Base-by-base conservation (phyloP, 495 filamentous ascomycete genomes). In the Daldinia childiae region DNA sequence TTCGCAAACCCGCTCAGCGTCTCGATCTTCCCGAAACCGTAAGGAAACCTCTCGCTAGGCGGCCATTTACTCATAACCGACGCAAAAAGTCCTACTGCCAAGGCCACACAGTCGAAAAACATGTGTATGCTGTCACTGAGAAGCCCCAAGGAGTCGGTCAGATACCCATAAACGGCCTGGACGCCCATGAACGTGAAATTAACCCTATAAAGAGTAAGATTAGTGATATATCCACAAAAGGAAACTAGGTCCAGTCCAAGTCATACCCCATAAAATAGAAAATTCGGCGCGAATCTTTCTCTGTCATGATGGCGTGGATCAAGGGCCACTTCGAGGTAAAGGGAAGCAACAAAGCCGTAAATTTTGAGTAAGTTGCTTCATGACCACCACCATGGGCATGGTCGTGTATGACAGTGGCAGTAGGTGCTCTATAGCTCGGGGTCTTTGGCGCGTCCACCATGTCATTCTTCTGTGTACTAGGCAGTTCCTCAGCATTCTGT, bases 61-160 rank as follows among this genome's bases (percentile, higher is more conserved):
- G 94, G 93, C 95, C 95, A 98, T 79, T 98, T 98, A 76, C 93
- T 96, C 86, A 96, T 95, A 12, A 99, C 93, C 11, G 96, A 91
- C n/a, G 95, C 95, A 72, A 93, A 93, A 8, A 99, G 86, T 14
- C 95, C 95, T 15, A 98, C 92, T 1, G 91, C 90, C 21, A 99
- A 86, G 19, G 95, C 95, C 14, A 97, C 86, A 71, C 95, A 99
- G 79, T 99, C 95, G 70, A 99, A 99, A 77, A 99, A 96, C 95
- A 99, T 99, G 80, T 99, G 95, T 67, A 99, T 96, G 75, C 93
- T 97, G 79, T 99, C 95, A 72, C 93, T 97, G 4, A 99, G 89
- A 3, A 99, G 85, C 1, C 95, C 95, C 6, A 99, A 85, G 1
- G 96, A 98, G 61, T 95, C 94, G 6, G 94, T 97, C 12, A 93